Percentiles rank a stretch among this genome's conserved stretches.
phyloP scores from a whole-genome alignment of 345 rosid species.

The Noccaea bulbosa region DNA sequence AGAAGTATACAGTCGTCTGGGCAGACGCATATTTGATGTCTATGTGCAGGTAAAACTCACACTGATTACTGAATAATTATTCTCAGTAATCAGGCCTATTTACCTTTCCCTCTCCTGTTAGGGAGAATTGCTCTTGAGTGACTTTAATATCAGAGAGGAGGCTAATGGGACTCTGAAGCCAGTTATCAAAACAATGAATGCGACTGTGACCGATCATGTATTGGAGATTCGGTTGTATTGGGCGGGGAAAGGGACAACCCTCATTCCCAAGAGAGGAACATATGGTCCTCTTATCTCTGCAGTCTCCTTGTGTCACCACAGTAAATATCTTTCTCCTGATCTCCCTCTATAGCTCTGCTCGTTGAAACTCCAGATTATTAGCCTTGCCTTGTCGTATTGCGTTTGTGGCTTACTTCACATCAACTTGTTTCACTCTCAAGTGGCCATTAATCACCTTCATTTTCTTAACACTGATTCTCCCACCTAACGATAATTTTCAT shows the following conservation, averaged over 20 bases:
- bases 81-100: no score
- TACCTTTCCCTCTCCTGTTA: no score
- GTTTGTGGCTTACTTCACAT: neutral
- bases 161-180: constrained; percentile 48
- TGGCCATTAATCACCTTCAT: no score
- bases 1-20: constrained; percentile 41
- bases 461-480: no score
- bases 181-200: neutral
- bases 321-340: no score
- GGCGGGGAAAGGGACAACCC: constrained; percentile 58
- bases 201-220: constrained; percentile 40
- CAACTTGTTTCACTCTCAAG: neutral
- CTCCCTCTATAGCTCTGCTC: no score
- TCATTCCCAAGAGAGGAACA: constrained; percentile 49
- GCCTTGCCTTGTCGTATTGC: no score
- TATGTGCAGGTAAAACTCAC: constrained; percentile 55
- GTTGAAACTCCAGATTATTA: neutral
- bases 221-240: constrained; percentile 61
- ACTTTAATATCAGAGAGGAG: constrained; percentile 55
- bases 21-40: constrained; percentile 63
- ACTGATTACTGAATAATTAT: no score
- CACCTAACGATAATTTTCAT: no score
- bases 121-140: constrained; percentile 38
- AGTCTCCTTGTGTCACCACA: constrained; percentile 48
- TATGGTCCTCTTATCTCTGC: constrained; percentile 76